phyloP scores from a whole-genome alignment of 2,329 filamentous ascomycete genomes.

The Podosphaera fusca region DNA sequence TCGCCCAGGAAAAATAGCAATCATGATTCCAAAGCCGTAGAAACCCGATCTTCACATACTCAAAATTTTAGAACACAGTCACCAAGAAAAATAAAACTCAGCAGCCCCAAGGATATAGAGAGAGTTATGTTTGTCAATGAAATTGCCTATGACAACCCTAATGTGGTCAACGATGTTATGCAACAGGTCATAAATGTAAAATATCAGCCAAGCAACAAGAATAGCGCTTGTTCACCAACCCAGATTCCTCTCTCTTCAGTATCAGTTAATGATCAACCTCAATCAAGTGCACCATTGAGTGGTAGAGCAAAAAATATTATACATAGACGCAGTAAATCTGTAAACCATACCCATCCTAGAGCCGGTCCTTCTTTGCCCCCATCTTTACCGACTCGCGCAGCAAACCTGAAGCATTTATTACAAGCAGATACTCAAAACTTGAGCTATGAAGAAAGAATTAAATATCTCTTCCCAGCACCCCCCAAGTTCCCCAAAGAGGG shows the following conservation, averaged over 20 bases:
- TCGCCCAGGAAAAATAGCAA: constrained; percentile 8
- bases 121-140: constrained; percentile 31
- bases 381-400: constrained; percentile 19
- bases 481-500: constrained; percentile 7
- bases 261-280: constrained; percentile 16
- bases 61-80: neutral
- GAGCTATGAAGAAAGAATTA: constrained; percentile 34
- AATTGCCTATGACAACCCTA: constrained; percentile 30
- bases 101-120: neutral
- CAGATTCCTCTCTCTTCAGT: constrained; percentile 5
- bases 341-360: constrained; percentile 23
- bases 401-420: constrained; percentile 19
- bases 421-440: constrained; percentile 33
- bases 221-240: too few species aligned
- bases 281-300: constrained; percentile 12
- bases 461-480: constrained; percentile 23
- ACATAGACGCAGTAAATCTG: constrained; percentile 25
- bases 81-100: neutral
- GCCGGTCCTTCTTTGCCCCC: constrained; percentile 27
- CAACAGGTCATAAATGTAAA: constrained; percentile 16
- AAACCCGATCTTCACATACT: neutral
- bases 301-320: constrained; percentile 24
- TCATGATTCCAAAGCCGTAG: neutral
- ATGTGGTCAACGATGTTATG: constrained; percentile 25
- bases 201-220: too few species aligned